These are phyloP conservation scores for Trichoderma afroharzianum DNA, from an alignment of 2,329 filamentous ascomycete species.

Conservation along the genomic window DNA sequence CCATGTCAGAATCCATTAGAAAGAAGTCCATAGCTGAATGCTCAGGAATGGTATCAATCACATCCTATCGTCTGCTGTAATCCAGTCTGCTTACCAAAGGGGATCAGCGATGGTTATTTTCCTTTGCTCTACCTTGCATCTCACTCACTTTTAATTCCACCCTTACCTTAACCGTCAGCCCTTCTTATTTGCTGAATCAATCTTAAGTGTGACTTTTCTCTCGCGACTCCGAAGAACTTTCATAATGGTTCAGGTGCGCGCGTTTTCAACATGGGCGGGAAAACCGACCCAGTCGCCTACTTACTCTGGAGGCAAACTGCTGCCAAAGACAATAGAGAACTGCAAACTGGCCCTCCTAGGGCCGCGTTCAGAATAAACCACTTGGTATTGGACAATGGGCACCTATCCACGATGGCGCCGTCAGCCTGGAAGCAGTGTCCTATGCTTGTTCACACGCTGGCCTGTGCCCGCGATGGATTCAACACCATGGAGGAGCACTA, in stretches of 20 bases:
- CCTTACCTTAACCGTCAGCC: too few relatives aligned
- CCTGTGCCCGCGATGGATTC: neutral
- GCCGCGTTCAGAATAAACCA: neutral
- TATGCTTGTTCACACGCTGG: slow-evolving; percentile 4
- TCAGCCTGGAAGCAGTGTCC: neutral
- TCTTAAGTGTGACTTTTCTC: neutral
- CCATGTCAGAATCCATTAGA: neutral
- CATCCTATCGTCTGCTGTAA: neutral
- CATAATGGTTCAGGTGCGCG: neutral
- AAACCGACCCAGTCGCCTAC: neutral
- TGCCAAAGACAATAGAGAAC: neutral
- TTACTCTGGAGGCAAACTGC: neutral
- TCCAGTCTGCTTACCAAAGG: neutral
- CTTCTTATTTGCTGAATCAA: neutral
- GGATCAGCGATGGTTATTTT: neutral
- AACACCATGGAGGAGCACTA: slow-evolving; percentile 2
- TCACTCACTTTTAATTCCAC: neutral
- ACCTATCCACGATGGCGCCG: slow-evolving; percentile 1
- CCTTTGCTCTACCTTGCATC: neutral
- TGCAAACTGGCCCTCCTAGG: neutral
- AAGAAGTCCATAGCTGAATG: neutral
- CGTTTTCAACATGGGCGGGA: neutral
- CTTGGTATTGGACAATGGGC: slow-evolving; percentile 3
- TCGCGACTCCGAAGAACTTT: neutral
- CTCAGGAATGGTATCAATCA: neutral